phyloP scores from a whole-genome alignment of 495 filamentous ascomycete species.

The Trypethelium eluteriae region DNA sequence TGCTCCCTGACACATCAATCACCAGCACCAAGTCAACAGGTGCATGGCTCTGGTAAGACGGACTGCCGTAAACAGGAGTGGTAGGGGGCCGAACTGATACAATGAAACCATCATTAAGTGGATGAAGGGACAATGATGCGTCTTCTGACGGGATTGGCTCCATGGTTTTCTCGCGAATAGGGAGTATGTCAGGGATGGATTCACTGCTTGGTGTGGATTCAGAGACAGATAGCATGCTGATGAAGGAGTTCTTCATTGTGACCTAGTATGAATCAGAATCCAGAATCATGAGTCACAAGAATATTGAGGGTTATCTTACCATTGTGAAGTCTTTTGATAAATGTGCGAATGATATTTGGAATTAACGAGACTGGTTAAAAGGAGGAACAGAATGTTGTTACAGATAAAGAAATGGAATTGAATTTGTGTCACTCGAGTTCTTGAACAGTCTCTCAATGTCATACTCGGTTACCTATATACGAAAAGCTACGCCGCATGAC shows the following conservation, averaged over 20 bases:
- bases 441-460: neutral
- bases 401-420: too few species aligned
- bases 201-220: neutral
- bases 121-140: neutral
- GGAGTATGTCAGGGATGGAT: neutral
- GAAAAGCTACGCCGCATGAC: neutral
- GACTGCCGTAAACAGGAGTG: neutral
- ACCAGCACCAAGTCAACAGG: conserved; percentile 12
- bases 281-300: neutral
- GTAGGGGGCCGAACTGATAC: conserved; percentile 9
- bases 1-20: conserved; percentile 16
- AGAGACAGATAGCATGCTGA: neutral
- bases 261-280: neutral
- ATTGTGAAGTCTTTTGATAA: neutral
- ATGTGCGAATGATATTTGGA: neutral
- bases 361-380: neutral
- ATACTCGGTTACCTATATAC: neutral
- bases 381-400: too few species aligned
- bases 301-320: neutral
- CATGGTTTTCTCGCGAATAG: neutral
- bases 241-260: neutral
- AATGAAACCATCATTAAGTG: neutral
- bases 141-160: neutral
- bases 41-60: neutral
- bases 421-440: too few species aligned